Conservation (phyloP, 139 green algal genomes). For the Bryopsis sp. region DNA sequence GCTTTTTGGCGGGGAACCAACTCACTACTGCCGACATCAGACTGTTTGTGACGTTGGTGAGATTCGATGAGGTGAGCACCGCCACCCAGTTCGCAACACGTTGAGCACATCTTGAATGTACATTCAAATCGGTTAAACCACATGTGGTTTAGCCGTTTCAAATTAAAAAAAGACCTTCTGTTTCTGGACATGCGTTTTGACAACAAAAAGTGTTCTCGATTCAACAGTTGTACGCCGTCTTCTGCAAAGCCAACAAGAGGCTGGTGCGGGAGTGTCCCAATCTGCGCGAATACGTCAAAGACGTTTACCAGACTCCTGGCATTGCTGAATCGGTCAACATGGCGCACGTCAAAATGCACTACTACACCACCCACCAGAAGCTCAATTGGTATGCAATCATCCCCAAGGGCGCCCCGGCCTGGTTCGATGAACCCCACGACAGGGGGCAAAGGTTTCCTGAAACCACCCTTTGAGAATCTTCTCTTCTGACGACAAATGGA, state of each 20-base stretch:
- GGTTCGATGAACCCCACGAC: slow-evolving; percentile 57
- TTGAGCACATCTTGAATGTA: too few species aligned
- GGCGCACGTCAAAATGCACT: slow-evolving; percentile 85
- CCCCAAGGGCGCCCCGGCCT: slow-evolving; percentile 43
- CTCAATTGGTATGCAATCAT: slow-evolving; percentile 78
- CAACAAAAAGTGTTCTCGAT: neutral
- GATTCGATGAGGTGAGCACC: slow-evolving; percentile 52
- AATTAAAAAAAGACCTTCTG: too few species aligned
- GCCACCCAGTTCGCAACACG: too few species aligned
- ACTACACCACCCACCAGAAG: slow-evolving; percentile 64
- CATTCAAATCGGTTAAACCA: too few species aligned
- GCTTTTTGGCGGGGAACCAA: slow-evolving; percentile 72
- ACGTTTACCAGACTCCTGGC: slow-evolving; percentile 18
- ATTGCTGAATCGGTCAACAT: slow-evolving; percentile 63
- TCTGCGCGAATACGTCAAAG: slow-evolving; percentile 53
- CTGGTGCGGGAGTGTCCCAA: slow-evolving; percentile 65
- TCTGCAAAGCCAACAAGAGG: slow-evolving; percentile 92
- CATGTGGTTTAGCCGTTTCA: too few species aligned
- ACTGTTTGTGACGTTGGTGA: slow-evolving; percentile 74
- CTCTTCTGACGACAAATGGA: too few species aligned
- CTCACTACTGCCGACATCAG: slow-evolving; percentile 93
- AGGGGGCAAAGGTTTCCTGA: slow-evolving; percentile 21
- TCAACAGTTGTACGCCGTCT: slow-evolving; percentile 73
- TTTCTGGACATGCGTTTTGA: neutral
- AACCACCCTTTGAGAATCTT: too few species aligned